A percentile compares a stretch with the other conserved stretches of the same genome.
These are phyloP conservation scores for Paspalum vaginatum DNA, from an alignment of 176 grass and related monocot species.

Conservation along the genomic window DNA sequence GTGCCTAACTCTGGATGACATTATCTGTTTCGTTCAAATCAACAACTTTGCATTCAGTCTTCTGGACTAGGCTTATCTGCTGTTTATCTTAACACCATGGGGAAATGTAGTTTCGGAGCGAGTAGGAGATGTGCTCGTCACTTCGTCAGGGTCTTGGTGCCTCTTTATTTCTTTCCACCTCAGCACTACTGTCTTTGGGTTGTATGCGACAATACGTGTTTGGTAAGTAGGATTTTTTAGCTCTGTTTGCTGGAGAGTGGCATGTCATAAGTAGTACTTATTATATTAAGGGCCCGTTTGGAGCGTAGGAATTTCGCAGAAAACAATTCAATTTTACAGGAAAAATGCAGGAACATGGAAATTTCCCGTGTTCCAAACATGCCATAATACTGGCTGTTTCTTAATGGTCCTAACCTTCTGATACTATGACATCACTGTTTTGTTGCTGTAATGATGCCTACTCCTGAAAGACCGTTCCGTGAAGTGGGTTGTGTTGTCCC, in stretches of 20 bases:
- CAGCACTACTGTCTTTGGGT: constrained; percentile 15
- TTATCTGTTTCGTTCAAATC: constrained; percentile 17
- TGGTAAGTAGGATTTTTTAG: constrained; percentile 39
- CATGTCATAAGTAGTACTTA: constrained; percentile 13
- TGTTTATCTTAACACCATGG: no score
- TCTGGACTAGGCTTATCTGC: no score
- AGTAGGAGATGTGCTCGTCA: neutral
- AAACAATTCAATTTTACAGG: no score
- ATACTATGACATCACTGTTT: constrained; percentile 1
- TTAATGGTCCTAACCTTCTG: constrained; percentile 1
- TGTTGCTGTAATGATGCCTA: constrained; percentile 15
- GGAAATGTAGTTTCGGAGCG: constrained; percentile 11
- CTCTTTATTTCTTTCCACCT: constrained; percentile 18
- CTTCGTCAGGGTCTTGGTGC: neutral
- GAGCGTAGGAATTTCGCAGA: no score
- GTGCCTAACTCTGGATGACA: constrained; percentile 22
- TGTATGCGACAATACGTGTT: constrained; percentile 1
- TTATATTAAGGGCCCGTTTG: no score
- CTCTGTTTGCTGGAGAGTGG: constrained; percentile 24
- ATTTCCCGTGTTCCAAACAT: no score
- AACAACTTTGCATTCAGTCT: constrained; percentile 15
- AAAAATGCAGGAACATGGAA: no score
- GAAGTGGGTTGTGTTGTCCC: neutral
- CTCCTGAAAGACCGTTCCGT: constrained; percentile 1
- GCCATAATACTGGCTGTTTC: neutral